Evolutionary conservation across 2,329 filamentous ascomycete species (phyloP).

Genomic region (Fusarium cicatricum): DNA sequence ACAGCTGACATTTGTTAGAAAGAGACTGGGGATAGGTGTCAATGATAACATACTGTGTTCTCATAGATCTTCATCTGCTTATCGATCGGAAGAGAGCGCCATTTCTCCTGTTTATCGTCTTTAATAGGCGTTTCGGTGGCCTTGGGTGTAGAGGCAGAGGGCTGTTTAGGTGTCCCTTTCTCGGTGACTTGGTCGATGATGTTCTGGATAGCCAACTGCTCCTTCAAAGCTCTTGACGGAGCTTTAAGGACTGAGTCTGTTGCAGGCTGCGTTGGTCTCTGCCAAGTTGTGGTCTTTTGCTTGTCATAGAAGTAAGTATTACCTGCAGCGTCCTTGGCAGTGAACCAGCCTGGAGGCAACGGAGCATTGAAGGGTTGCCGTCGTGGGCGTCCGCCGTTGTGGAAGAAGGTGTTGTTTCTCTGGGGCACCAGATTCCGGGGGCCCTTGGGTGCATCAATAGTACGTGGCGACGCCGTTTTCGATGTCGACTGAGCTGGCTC

Average conservation of each 20-base stretch:
- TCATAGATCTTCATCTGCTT: constrained; percentile 97
- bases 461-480: constrained; percentile 54
- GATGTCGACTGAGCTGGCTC: constrained; percentile 48
- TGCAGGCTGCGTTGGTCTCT: constrained; percentile 75
- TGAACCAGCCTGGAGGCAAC: constrained; percentile 87
- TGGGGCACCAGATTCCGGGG: constrained; percentile 68
- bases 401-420: constrained; percentile 61
- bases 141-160: constrained; percentile 71
- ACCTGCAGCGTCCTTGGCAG: constrained; percentile 74
- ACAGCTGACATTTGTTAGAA: constrained; percentile 65
- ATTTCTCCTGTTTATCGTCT: constrained; percentile 73
- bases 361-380: constrained; percentile 64
- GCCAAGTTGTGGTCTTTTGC: constrained; percentile 82
- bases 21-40: no score
- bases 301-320: constrained; percentile 87
- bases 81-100: constrained; percentile 74
- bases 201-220: constrained; percentile 80
- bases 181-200: constrained; percentile 87
- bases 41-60: constrained; percentile 74
- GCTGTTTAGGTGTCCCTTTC: constrained; percentile 60
- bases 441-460: constrained; percentile 63
- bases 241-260: constrained; percentile 69
- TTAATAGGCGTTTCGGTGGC: constrained; percentile 62
- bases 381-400: constrained; percentile 55
- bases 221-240: constrained; percentile 68